Base-by-base conservation (phyloP, 1,284 basidiomycete species). In the Exsudoporus floridanus region DNA sequence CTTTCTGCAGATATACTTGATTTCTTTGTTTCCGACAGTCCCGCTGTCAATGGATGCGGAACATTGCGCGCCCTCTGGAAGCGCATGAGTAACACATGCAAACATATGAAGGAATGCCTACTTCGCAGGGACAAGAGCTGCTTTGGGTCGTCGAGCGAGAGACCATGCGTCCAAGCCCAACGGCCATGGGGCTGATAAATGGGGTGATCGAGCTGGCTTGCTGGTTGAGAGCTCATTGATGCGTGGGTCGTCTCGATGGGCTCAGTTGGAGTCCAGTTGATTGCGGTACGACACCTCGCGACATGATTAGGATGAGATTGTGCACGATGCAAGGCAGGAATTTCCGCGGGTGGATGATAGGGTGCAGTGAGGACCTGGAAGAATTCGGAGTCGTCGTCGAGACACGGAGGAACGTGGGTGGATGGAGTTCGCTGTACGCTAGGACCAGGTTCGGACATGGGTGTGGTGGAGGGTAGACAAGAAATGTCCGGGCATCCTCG, bases 1-100 rank as follows among this genome's bases (percentile, higher is more conserved):
- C 80, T 67, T 70, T 72, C 77, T 78, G 39, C 74, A 76, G 4
- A 83, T 66, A 55, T 78, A 80, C 21, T 67, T 74, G 25, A 81
- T 64, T n/a, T 62, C 60, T 16, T 67, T 66, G 48, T 64, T 60
- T 3, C 62, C 64, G 45, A 74, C 56, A 46, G 55, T 55, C 35
- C 74, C 73, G 41, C 63, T 71, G 60, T 76, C 76, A 47, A 79
- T 66, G 28, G 65, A 70, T 4, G 74, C 72, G 31, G 70, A 66
- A 42, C 74, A 79, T 57, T 71, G 73, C 14, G 69, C 60, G 16
- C 74, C 75, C 38, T 64, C 80, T 81, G 43, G 19, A 40, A 18
- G 44, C 18, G 25, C 25, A 49, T 64, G 47, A 58, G 46, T 18
- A 38, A 28, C 51, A 33, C 31, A 38, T 43, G 39, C 14, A 30